Conservation (phyloP, 495 filamentous ascomycete genomes). For the Daldinia concentrica region DNA sequence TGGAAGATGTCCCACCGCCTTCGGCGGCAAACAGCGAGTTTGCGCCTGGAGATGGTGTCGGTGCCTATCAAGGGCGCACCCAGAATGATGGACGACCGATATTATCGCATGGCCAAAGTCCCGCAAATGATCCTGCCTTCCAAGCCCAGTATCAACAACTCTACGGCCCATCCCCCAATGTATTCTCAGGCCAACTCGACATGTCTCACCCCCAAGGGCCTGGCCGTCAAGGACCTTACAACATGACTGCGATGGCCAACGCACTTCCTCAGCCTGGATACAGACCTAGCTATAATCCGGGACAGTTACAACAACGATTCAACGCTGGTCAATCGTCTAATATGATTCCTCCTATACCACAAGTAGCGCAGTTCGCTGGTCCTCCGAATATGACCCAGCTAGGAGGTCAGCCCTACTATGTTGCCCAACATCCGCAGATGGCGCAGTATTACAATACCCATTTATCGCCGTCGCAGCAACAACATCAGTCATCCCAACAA, state of each 20-base stretch:
- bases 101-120: slow-evolving; percentile 36
- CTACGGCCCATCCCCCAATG: slow-evolving; percentile 45
- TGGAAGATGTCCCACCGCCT: slow-evolving; percentile 54
- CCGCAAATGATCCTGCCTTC: slow-evolving; percentile 36
- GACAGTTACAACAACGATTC: slow-evolving; percentile 53
- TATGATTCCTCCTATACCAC: slow-evolving; percentile 56
- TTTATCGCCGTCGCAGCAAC: slow-evolving; percentile 43
- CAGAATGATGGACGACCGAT: slow-evolving; percentile 35
- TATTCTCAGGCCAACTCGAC: slow-evolving; percentile 52
- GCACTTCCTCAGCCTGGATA: slow-evolving; percentile 53
- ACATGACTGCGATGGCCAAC: slow-evolving; percentile 52
- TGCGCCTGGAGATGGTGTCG: slow-evolving; percentile 38
- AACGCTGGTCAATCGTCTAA: slow-evolving; percentile 51
- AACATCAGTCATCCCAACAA: slow-evolving; percentile 46
- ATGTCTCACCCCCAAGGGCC: slow-evolving; percentile 48
- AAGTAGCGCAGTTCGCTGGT: slow-evolving; percentile 56
- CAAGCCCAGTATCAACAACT: slow-evolving; percentile 50
- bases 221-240: slow-evolving; percentile 48
- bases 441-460: slow-evolving; percentile 51
- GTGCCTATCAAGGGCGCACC: slow-evolving; percentile 30
- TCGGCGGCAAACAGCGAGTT: slow-evolving; percentile 49
- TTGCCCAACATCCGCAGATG: slow-evolving; percentile 53
- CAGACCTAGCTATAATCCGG: slow-evolving; percentile 47
- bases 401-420: slow-evolving; percentile 52
- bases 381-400: slow-evolving; percentile 48